Percentiles rank a stretch among this genome's conserved stretches.
Evolutionary conservation across 192 early-diverging fungal species (phyloP).

Genomic region (Coemansia sp.): DNA sequence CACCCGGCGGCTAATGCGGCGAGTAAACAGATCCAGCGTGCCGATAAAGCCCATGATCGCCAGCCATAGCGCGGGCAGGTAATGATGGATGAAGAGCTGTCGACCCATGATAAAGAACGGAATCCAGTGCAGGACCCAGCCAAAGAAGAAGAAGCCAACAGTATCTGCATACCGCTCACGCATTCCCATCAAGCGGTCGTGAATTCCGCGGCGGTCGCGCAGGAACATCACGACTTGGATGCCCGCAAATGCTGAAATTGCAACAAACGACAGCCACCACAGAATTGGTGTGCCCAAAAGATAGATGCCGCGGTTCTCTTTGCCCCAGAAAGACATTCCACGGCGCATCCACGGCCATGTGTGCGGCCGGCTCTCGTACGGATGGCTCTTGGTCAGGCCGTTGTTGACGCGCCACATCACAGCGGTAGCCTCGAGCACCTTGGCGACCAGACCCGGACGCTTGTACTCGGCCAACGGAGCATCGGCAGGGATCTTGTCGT

Average conservation of each 20-base stretch:
- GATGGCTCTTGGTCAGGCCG: slow-evolving; percentile 83
- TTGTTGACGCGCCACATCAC: slow-evolving; percentile 90
- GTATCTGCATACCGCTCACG: slow-evolving; percentile 58
- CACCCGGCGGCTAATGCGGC: slow-evolving; percentile 57
- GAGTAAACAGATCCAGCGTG: slow-evolving; percentile 72
- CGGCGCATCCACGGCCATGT: slow-evolving; percentile 83
- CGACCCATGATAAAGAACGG: slow-evolving; percentile 91
- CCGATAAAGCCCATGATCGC: slow-evolving; percentile 71
- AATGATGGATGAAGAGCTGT: slow-evolving; percentile 92
- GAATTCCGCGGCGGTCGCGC: slow-evolving; percentile 59
- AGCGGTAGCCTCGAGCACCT: slow-evolving; percentile 85
- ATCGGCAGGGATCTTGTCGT: slow-evolving; percentile 61
- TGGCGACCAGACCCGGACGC: slow-evolving; percentile 72
- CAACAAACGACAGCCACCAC: slow-evolving; percentile 71
- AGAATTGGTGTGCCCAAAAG: slow-evolving; percentile 87
- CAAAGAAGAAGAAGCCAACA: slow-evolving; percentile 67
- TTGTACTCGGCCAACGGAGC: slow-evolving; percentile 61
- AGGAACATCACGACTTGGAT: slow-evolving; percentile 58
- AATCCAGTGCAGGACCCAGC: slow-evolving; percentile 82
- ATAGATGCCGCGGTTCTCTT: slow-evolving; percentile 73
- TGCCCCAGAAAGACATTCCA: slow-evolving; percentile 88
- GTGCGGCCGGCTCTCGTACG: slow-evolving; percentile 88
- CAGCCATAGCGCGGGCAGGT: slow-evolving; percentile 91
- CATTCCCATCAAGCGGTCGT: slow-evolving; percentile 31
- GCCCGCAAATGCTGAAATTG: slow-evolving; percentile 63